A percentile compares a stretch with the other conserved stretches of the same genome.
These are phyloP conservation scores for Arthroderma uncinatum DNA, from an alignment of 2,329 filamentous ascomycete species.

Conservation along the genomic window DNA sequence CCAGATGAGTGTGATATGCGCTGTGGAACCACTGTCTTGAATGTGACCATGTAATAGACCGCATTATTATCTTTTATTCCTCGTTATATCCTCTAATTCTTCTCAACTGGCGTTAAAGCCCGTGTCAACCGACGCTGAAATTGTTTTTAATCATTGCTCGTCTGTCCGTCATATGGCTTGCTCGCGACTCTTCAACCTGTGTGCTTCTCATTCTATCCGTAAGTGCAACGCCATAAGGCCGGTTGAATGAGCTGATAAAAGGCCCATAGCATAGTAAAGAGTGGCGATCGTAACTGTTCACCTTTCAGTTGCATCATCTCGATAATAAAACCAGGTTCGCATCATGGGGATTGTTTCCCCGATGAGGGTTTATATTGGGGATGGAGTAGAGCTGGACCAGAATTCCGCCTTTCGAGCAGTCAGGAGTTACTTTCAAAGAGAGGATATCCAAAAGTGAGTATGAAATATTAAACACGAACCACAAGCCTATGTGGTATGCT, in stretches of 20 bases:
- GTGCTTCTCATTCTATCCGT: no score
- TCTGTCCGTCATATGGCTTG: background rate
- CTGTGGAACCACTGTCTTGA: background rate
- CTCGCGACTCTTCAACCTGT: background rate
- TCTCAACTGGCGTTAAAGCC: no score
- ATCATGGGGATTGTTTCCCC: slow-evolving; percentile 17
- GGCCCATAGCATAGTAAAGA: background rate
- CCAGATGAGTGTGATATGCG: background rate
- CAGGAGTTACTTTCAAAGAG: slow-evolving; percentile 21
- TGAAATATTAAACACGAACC: no score
- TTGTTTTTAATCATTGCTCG: background rate
- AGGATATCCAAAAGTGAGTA: slow-evolving; percentile 19
- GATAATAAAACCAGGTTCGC: background rate
- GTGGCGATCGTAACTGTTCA: background rate
- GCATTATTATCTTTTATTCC: background rate
- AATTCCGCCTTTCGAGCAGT: slow-evolving; percentile 28
- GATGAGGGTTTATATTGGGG: slow-evolving; percentile 26
- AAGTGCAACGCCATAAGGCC: no score
- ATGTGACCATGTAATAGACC: background rate
- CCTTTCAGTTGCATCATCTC: background rate
- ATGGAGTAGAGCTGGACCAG: slow-evolving; percentile 23
- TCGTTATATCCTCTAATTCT: background rate
- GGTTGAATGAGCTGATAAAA: no score
- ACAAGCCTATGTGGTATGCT: no score
- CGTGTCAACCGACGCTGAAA: background rate